Base-by-base conservation (phyloP, 2,329 filamentous ascomycete genomes). In the Fusarium decemcellulare region DNA sequence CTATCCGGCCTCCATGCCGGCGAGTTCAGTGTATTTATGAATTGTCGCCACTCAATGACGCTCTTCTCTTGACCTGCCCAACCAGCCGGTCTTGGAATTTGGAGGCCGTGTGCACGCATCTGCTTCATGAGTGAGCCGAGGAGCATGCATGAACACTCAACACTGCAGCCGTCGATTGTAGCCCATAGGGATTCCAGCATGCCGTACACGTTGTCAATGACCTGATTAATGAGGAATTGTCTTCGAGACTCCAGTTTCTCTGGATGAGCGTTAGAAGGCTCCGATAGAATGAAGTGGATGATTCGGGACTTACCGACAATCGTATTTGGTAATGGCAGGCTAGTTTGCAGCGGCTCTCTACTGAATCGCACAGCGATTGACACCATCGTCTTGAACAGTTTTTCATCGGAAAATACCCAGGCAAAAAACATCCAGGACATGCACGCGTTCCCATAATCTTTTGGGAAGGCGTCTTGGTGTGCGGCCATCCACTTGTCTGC, bases 401-500 rank as follows among this genome's bases (percentile, higher is more conserved):
- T 18, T 9, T 43, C 3, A 8, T 10, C 6, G 8, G n/a, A 18
- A 43, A 18, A 43, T 23, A 43, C 40, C 40, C 40, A 43, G n/a
- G n/a, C 18, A 16, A 43, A 10, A 23, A 43, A 43, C 18, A 43
- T 18, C 40, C 40, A 43, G 18, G n/a, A 43, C 40, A 23, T 18
- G 40, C 40, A 43, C 9, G 40, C 3, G 11, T 43, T 43, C n/a
- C 40, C n/a, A 23, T 43, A 43, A 43, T 43, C 40, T 18, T 43
- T 9, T 43, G 40, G 40, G n/a, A 43, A 32, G 32, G 44, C 27
- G 6, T 50, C 44, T 29, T 47, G 14, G 11, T 36, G 37, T 15
- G 12, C 50, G 23, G 23, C 23, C 18, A 59, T 42, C 66, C 66
- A 69, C 5, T 11, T 2, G 4, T 42, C 48, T 12, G 44, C 57